Evolutionary conservation across 2,329 filamentous ascomycete species (phyloP), one percentile per base, ranked within the genome.

Genomic region (Akanthomyces muscarius): DNA sequence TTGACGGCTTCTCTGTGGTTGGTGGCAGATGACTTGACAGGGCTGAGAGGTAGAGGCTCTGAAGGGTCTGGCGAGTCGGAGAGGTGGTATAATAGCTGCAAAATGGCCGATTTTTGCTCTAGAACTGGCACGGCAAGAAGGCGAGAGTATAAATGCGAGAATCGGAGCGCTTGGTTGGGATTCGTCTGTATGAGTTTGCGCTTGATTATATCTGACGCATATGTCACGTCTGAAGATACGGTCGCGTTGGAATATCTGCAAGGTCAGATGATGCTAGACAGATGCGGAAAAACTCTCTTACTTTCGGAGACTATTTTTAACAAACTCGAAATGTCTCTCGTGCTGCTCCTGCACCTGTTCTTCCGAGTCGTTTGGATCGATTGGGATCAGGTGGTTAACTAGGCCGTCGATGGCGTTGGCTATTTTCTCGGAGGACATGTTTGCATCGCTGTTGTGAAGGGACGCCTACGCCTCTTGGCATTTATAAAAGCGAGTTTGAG

Each of bases 91-190:
- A 99, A 84, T 48, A 99, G 86, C 73, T 96, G 96, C 23, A 99
- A 82, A 67, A 99, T 97, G 3, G 90, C 92, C 92, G 93, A 98
- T 83, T 99, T 99, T 75, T 97, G 90, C 70, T 91, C 90, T 51
- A 99, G 83, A 6, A 98, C 93, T 0, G 93, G 93, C 67, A 97
- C 87, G n/a, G 91, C 90, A 30, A 97, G 81, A 21, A 99, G 84
- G 63, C 92, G 86, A 41, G 91, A 92, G 76, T 97, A 97, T 33
- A 99, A 84, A 71, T 97, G 96, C 28, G 92, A 89, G 76, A 97
- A 97, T 65, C 89, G 86, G 23, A 94, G 82, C 4, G 93, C 92
- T 75, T 93, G 90, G 66, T 84, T 89, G 52, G 85, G 85, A 71
- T 92, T 91, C 68, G 88, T 89, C 69, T 90, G 86, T 63, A 96